Evolutionary conservation across 1,139 yeast species (phyloP), one percentile per base, ranked within the genome.

Genomic region (Suhomyces guaymorum): DNA sequence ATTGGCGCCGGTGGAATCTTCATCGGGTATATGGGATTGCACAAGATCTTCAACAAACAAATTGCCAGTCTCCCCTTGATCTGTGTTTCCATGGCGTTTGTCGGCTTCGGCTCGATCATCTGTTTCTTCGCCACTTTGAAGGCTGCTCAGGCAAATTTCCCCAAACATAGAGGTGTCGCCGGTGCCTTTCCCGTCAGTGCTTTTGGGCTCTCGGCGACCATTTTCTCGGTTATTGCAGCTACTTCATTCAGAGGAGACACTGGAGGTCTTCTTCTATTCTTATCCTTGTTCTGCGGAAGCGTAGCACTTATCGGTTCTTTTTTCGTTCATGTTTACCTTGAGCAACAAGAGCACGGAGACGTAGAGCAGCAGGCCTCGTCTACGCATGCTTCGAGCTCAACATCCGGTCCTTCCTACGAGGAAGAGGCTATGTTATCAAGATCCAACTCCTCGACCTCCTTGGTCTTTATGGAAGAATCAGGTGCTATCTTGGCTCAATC

Each of bases 61-160:
- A 32, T 48, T 22, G 42, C 45, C n/a, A 59, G 54, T 30, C 45
- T 70, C 18, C 24, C 47, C 0, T 35, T 62, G 16, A 55, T 67
- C 19, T 65, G 73, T 43, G n/a, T 57, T 4, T 51, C 64, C 23
- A 70, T 81, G 65, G 55, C 61, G 0, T 54, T 70, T 15, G 69
- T 78, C 20, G 87, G 89, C 0, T 75, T 78, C 48, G 88, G 90
- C 0, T 80, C 87, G 0, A 76, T 82, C 6, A 63, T 75, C 3
- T 69, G 82, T 3, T 82, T 76, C 53, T 82, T 78, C 49, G 70
- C 89, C 2, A 73, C 87, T 2, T 68, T 83, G 39, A 83, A 82
- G 44, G 80, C 83, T 7, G 75, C 84, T 2, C 83, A 85, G 14
- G 64, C 83, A 3, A 82, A 82, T 52, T 83, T 82, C 46, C 89